These are phyloP conservation scores for Amborella trichopoda DNA, from an alignment of 164 flowering plant species.

Conservation along the genomic window DNA sequence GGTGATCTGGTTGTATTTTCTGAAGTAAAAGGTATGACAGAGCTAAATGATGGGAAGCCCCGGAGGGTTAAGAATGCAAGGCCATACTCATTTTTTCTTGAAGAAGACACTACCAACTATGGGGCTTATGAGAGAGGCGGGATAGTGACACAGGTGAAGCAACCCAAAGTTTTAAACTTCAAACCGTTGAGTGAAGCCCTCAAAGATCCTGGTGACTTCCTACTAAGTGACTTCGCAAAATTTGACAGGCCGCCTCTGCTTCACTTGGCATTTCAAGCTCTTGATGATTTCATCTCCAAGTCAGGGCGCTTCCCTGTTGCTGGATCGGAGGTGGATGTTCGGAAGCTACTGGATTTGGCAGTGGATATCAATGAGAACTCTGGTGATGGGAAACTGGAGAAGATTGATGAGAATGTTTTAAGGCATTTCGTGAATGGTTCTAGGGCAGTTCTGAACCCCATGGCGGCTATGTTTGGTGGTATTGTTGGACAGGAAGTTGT, in stretches of 20 bases:
- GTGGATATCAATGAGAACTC: constrained; percentile 35
- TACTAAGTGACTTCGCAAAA: constrained; percentile 75
- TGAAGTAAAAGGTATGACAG: constrained; percentile 77
- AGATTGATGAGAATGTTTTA: constrained; percentile 47
- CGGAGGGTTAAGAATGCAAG: constrained; percentile 59
- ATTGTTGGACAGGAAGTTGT: constrained; percentile 88
- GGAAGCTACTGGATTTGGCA: constrained; percentile 40
- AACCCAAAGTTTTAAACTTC: constrained; percentile 65
- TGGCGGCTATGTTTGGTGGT: constrained; percentile 98
- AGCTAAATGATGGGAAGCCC: constrained; percentile 77
- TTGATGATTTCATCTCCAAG: constrained; percentile 49
- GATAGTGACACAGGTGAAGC: constrained; percentile 83
- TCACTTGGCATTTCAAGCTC: constrained; percentile 79
- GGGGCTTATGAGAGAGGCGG: constrained; percentile 69
- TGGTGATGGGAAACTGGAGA: constrained; percentile 37
- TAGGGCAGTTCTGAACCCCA: constrained; percentile 76
- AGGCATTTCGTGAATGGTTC: constrained; percentile 74
- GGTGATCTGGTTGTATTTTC: constrained; percentile 86
- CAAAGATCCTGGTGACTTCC: constrained; percentile 73
- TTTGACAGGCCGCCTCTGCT: constrained; percentile 73
- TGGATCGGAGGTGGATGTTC: constrained; percentile 79
- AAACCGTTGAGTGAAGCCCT: constrained; percentile 62
- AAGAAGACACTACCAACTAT: constrained; percentile 70
- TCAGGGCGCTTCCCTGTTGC: constrained; percentile 67
- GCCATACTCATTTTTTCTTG: constrained; percentile 64